Base-by-base conservation (phyloP, 176 grass and related monocot genomes). In the Cocos nucifera region DNA sequence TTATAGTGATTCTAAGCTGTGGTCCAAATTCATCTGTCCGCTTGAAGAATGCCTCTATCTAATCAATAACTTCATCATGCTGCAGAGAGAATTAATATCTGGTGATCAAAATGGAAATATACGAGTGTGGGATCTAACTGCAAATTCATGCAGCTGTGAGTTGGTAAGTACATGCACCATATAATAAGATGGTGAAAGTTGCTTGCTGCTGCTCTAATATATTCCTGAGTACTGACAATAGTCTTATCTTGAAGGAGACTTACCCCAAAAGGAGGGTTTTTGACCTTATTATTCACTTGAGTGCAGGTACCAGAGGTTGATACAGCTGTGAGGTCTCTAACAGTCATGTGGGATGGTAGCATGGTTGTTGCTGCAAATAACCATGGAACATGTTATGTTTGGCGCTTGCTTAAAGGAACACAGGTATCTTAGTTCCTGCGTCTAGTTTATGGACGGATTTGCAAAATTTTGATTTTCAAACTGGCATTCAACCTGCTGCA, bases 361-460 rank as follows among this genome's bases (percentile, higher is more conserved):
- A 98, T 98, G 87, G 93, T 98, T 57, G 93, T 98, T 55, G 93
- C 87, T 85, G 93, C 87, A 70, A 98, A 92, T 85, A 91, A 92
- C 73, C 75, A 51, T 18, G 93, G 93, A 63, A 92, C 93, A 69
- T 98, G 93, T 59, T 98, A 98, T 22, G 93, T 92, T 32, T 98
- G 87, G 93, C 87, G 87, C 63, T 79, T 90, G 61, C 72, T 86
- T 35, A 90, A 90, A 65, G 87, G 87, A 69, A 86, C 79, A 63
- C 82, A 86, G 78, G 87, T 90, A 57, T 22, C 63, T 57, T 4
- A 19, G 26, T 23, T 60, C 17, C 16, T 4, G 20, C 15, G 66
- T 4, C 17, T 22, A 19, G 16, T 54, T 51, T 15, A n/a, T 67
- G 7, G 58, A 58, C 25, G 17, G 23, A 25, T 32, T 53, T 49